These are phyloP conservation scores for Wickerhamomyces silvicola DNA, from an alignment of 805 yeast genomes.

Conservation along the genomic window DNA sequence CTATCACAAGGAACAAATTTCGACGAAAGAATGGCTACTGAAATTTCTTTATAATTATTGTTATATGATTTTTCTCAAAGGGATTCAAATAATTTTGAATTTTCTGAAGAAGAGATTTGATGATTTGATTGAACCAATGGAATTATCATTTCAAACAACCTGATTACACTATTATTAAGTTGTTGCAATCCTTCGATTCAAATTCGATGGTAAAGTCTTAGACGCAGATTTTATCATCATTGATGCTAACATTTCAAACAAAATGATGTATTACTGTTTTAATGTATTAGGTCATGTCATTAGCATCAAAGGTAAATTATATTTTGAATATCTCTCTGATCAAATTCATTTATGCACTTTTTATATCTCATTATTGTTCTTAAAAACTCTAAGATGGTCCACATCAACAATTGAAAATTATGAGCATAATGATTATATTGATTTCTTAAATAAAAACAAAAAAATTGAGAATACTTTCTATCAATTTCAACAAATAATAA, in stretches of 20 bases:
- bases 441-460: no score
- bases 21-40: conserved; percentile 80
- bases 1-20: conserved; percentile 62
- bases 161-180: conserved; percentile 53
- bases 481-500: no score
- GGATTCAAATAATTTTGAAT: conserved; percentile 16
- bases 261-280: conserved; percentile 20
- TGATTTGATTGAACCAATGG: conserved; percentile 65
- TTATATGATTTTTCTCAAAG: conserved; percentile 52
- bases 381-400: conserved; percentile 20
- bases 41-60: conserved; percentile 53
- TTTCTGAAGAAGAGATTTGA: conserved; percentile 44
- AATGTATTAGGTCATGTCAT: conserved; percentile 22
- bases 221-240: conserved; percentile 9
- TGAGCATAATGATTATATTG: no score
- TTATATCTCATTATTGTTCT: conserved; percentile 17
- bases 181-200: conserved; percentile 39
- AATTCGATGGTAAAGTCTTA: conserved; percentile 12
- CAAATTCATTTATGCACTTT: conserved; percentile 46
- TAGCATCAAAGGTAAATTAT: conserved; percentile 12
- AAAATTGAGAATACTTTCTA: no score
- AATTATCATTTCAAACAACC: conserved; percentile 62
- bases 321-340: conserved; percentile 63
- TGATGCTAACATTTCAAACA: conserved; percentile 18
- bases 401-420: no score